A percentile compares a stretch with the other conserved stretches of the same genome.
Conservation (phyloP, 1,284 basidiomycete genomes). For the Neolentinus lepideus region DNA sequence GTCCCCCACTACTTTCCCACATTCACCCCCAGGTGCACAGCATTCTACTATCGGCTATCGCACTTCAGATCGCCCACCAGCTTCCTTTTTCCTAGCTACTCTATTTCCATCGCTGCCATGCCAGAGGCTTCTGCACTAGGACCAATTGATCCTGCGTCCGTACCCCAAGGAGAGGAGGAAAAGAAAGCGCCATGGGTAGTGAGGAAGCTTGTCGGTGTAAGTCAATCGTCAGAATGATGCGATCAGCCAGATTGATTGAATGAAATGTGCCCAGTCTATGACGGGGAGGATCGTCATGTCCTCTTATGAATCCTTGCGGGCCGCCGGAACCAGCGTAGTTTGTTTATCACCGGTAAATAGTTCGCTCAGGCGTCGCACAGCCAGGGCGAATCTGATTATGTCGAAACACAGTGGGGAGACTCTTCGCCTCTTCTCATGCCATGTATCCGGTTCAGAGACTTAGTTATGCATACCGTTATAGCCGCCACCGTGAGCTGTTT, state of each 20-base stretch:
- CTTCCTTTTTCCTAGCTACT: too few relatives aligned
- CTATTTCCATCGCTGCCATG: background rate
- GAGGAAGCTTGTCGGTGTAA: constrained; percentile 54
- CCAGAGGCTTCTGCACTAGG: constrained; percentile 34
- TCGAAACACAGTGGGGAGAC: constrained; percentile 47
- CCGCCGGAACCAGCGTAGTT: constrained; percentile 50
- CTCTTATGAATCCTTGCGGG: constrained; percentile 53
- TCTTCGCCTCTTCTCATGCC: constrained; percentile 57
- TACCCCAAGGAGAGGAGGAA: constrained; percentile 40
- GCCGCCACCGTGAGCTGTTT: constrained; percentile 43
- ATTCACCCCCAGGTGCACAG: too few relatives aligned
- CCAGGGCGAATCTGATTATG: background rate
- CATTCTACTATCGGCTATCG: too few relatives aligned
- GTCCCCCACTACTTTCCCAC: too few relatives aligned
- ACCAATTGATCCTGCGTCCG: constrained; percentile 45
- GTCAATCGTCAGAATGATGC: constrained; percentile 16
- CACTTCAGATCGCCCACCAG: too few relatives aligned
- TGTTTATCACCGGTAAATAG: constrained; percentile 53
- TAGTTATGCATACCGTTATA: constrained; percentile 54
- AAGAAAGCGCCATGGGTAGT: constrained; percentile 57
- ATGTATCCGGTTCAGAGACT: constrained; percentile 57
- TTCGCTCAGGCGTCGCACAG: constrained; percentile 1
- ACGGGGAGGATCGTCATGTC: constrained; percentile 61
- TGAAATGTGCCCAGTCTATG: constrained; percentile 39
- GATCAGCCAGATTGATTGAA: constrained; percentile 2